phyloP scores from a whole-genome alignment of 2,329 filamentous ascomycete species.

The Ceratocystis variospora region DNA sequence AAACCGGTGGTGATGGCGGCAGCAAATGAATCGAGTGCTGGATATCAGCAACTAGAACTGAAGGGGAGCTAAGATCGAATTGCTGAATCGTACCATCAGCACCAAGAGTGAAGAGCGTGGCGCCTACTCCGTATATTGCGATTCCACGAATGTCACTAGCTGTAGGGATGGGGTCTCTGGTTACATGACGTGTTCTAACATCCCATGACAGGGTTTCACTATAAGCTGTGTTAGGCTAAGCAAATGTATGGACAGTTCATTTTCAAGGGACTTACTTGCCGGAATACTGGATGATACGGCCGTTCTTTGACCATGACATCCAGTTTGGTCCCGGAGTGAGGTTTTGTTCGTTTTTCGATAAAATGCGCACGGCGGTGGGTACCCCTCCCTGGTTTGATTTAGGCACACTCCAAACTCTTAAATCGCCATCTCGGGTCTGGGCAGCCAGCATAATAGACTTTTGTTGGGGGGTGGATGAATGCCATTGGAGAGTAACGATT shows the following conservation, averaged over 20 bases:
- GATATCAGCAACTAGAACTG: constrained; percentile 69
- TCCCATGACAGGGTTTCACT: constrained; percentile 84
- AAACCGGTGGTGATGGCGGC: constrained; percentile 71
- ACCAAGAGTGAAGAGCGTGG: constrained; percentile 82
- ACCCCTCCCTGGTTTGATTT: constrained; percentile 62
- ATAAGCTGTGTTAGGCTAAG: constrained; percentile 15
- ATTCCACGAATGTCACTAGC: constrained; percentile 68
- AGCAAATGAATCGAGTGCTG: constrained; percentile 70
- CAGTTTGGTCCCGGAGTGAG: constrained; percentile 68
- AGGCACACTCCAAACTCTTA: constrained; percentile 91
- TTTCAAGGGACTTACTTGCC: constrained; percentile 60
- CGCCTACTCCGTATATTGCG: constrained; percentile 76
- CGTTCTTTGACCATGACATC: constrained; percentile 98
- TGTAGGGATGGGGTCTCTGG: constrained; percentile 76
- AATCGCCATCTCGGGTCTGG: constrained; percentile 79
- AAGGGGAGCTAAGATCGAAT: constrained; percentile 77
- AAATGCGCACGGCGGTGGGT: constrained; percentile 75
- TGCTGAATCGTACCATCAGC: constrained; percentile 84
- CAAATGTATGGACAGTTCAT: neutral
- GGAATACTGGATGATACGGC: constrained; percentile 81
- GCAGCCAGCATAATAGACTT: constrained; percentile 97
- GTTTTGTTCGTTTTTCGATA: constrained; percentile 56
- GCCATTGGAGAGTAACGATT: constrained; percentile 80
- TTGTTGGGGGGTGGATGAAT: constrained; percentile 87
- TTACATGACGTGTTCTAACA: constrained; percentile 93